Conservation (phyloP, 1,139 yeast species). For the Pichia sp. region DNA sequence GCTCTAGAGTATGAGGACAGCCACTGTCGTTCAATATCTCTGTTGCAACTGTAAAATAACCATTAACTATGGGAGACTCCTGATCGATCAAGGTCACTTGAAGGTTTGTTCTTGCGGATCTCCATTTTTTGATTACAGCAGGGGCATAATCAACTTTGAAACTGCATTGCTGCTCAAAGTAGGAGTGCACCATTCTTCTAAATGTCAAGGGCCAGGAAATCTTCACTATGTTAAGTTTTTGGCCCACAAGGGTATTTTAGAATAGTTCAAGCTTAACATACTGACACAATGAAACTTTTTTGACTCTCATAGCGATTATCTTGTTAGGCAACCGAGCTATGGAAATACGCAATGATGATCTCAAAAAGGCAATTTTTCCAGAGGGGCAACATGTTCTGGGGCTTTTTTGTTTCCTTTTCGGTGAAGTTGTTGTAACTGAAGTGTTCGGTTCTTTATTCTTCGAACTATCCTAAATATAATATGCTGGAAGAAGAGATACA, state of each 20-base stretch:
- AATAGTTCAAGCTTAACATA: no score
- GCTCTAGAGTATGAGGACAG: slow-evolving; percentile 94
- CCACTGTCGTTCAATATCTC: slow-evolving; percentile 87
- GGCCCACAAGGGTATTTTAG: no score
- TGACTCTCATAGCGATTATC: no score
- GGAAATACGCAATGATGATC: background rate
- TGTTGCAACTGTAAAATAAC: slow-evolving; percentile 92
- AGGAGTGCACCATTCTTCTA: slow-evolving; percentile 20
- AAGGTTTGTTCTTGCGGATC: slow-evolving; percentile 71
- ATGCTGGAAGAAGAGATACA: background rate
- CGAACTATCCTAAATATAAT: background rate
- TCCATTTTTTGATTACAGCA: slow-evolving; percentile 63
- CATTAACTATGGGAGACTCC: slow-evolving; percentile 86
- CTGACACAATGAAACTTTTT: no score
- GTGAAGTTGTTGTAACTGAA: background rate
- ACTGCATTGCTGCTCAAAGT: slow-evolving; percentile 43
- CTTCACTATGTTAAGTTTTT: slow-evolving; percentile 1
- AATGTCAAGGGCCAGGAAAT: background rate
- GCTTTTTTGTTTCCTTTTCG: slow-evolving; percentile 1
- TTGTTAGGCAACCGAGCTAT: no score
- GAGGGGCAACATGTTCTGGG: slow-evolving; percentile 7
- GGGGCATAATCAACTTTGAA: slow-evolving; percentile 64
- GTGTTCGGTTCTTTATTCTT: background rate
- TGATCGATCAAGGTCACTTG: slow-evolving; percentile 73
- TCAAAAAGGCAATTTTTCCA: slow-evolving; percentile 1